Evolutionary conservation across 306 rosid species (phyloP).

Genomic region (Ceratonia siliqua): DNA sequence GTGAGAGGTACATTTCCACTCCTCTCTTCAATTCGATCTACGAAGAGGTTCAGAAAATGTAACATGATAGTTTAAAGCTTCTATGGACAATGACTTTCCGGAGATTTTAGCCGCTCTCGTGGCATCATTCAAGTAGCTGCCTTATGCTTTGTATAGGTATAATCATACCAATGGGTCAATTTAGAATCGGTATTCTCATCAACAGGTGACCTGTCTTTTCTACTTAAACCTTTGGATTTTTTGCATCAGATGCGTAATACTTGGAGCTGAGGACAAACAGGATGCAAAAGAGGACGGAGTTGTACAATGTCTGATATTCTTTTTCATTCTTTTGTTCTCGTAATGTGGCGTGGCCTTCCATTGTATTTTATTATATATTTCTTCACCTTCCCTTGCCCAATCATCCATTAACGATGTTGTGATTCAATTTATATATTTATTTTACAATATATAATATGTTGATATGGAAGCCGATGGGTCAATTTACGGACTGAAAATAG

Average conservation of each 20-base stretch:
- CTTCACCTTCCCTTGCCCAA: background rate
- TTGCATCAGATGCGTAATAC: conserved; percentile 33
- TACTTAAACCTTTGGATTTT: background rate
- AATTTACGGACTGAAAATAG: background rate
- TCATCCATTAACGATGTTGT: conserved; percentile 13
- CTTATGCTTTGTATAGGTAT: conserved; percentile 41
- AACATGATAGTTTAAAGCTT: conserved; percentile 15
- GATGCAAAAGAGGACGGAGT: conserved; percentile 18
- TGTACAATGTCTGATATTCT: background rate
- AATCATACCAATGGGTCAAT: conserved; percentile 6
- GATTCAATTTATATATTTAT: background rate
- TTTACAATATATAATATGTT: conserved; percentile 21
- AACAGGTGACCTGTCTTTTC: background rate
- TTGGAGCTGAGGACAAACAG: conserved; percentile 24
- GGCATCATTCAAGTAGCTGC: conserved; percentile 30
- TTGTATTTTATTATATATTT: conserved; percentile 17
- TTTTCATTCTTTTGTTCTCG: background rate
- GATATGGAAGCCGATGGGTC: conserved; percentile 21
- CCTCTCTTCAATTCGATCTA: conserved; percentile 74
- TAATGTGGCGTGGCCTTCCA: conserved; percentile 10
- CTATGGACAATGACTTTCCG: background rate
- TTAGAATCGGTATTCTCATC: conserved; percentile 16
- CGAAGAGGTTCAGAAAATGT: conserved; percentile 73
- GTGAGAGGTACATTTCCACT: conserved; percentile 85
- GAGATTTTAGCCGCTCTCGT: conserved; percentile 38